Evolutionary conservation across 169 alveolate species (phyloP).

Genomic region (Plasmodium ovale): DNA sequence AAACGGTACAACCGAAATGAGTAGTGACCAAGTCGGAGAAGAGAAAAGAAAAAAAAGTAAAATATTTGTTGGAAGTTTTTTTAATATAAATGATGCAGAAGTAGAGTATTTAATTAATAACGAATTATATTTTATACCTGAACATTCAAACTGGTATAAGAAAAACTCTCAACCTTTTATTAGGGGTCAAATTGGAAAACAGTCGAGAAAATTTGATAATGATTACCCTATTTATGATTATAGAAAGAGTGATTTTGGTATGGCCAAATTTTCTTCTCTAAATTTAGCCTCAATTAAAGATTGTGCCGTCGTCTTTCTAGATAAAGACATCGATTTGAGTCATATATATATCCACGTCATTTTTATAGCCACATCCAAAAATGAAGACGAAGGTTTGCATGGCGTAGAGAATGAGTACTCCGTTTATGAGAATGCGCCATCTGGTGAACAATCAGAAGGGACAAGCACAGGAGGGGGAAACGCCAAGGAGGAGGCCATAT

Average conservation of each 20-base stretch:
- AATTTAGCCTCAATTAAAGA: conserved; percentile 81
- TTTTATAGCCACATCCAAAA: conserved; percentile 61
- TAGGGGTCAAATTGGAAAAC: conserved; percentile 82
- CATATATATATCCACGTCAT: conserved; percentile 35
- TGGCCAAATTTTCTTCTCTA: conserved; percentile 83
- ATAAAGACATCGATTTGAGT: conserved; percentile 64
- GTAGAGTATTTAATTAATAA: conserved; percentile 70
- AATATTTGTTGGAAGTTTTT: conserved; percentile 78
- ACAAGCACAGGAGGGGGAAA: not conserved
- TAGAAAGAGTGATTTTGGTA: conserved; percentile 83
- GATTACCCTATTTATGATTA: conserved; percentile 82
- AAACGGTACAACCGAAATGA: not conserved
- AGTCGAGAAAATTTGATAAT: conserved; percentile 80
- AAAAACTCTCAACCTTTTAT: conserved; percentile 80
- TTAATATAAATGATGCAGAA: conserved; percentile 75
- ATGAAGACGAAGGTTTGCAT: conserved; percentile 25
- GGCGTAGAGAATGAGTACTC: conserved; percentile 3
- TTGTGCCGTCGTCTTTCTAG: conserved; percentile 78
- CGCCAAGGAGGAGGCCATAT: not conserved
- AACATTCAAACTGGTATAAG: conserved; percentile 79
- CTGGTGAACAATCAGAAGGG: not conserved
- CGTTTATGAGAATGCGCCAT: conserved; percentile 39
- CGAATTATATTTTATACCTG: conserved; percentile 79
- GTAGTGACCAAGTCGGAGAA: not conserved
- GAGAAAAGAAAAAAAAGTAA: conserved; percentile 54